Evolutionary conservation across 2,329 filamentous ascomycete genomes (phyloP).

Genomic region (Nemania sp.): DNA sequence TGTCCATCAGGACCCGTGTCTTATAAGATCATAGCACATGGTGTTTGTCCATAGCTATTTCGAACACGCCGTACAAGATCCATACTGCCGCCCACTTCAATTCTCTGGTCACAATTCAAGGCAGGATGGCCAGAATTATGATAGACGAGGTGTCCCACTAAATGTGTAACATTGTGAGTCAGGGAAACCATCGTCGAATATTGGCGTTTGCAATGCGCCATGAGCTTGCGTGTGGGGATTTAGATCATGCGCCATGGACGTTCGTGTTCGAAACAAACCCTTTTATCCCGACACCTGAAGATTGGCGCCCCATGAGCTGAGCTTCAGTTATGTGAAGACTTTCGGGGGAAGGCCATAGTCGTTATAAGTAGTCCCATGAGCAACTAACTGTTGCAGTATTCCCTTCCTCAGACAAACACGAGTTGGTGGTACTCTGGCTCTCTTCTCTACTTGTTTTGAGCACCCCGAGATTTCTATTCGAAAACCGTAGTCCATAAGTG

Average conservation of each 20-base stretch:
- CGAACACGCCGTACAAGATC: conserved; percentile 7
- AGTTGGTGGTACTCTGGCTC: conserved; percentile 14
- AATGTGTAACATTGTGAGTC: conserved; percentile 12
- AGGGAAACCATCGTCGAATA: conserved; percentile 5
- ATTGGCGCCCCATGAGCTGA: neutral
- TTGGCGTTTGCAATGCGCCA: neutral
- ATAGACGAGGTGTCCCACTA: conserved; percentile 4
- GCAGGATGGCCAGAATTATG: neutral
- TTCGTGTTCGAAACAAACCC: neutral
- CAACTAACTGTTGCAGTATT: conserved; percentile 3
- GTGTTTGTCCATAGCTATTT: conserved; percentile 18
- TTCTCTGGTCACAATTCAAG: conserved; percentile 6
- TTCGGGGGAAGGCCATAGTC: no score
- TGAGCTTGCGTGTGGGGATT: conserved; percentile 3
- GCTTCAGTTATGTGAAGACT: neutral
- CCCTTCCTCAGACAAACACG: conserved; percentile 22
- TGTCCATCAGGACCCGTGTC: conserved; percentile 4
- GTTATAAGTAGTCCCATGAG: conserved; percentile 1
- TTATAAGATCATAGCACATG: conserved; percentile 13
- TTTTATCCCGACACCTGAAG: neutral
- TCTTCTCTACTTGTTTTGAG: conserved; percentile 14
- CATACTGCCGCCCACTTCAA: neutral
- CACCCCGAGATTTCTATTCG: conserved; percentile 11
- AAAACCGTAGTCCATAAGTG: conserved; percentile 11
- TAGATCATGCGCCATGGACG: neutral